These are phyloP conservation scores for Ophiostoma himal-ulmi DNA, from an alignment of 2,329 filamentous ascomycete genomes.

Conservation along the genomic window DNA sequence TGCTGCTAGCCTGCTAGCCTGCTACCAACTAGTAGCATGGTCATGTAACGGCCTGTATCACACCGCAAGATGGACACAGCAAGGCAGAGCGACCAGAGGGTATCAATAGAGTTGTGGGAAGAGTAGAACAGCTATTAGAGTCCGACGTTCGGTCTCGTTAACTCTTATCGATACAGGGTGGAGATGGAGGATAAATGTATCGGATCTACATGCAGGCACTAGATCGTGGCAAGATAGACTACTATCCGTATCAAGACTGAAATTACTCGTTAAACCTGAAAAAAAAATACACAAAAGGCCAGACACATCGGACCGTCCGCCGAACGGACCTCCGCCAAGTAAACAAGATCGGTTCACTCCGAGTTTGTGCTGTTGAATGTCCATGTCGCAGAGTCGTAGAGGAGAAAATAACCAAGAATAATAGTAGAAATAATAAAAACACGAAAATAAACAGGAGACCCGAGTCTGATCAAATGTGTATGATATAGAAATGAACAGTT, in stretches of 20 bases:
- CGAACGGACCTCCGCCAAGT: background rate
- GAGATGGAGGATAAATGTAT: background rate
- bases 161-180: background rate
- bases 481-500: too few relatives aligned
- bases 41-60: background rate
- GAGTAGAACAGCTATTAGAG: background rate
- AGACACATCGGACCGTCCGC: background rate
- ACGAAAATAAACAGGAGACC: background rate
- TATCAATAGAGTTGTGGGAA: too few relatives aligned
- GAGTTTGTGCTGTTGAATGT: background rate
- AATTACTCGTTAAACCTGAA: too few relatives aligned
- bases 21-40: background rate
- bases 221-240: background rate
- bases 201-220: background rate
- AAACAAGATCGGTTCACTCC: background rate
- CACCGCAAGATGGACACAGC: constrained; percentile 5
- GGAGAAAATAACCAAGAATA: background rate
- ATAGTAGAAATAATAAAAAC: background rate
- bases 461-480: too few relatives aligned
- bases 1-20: background rate
- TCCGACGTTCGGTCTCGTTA: background rate
- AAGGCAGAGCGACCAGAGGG: too few relatives aligned
- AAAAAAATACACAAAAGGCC: background rate
- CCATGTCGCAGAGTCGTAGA: background rate
- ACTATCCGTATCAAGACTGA: too few relatives aligned